Base-by-base conservation (phyloP, 129 eudicot species). In the Helichrysum umbraculigerum region DNA sequence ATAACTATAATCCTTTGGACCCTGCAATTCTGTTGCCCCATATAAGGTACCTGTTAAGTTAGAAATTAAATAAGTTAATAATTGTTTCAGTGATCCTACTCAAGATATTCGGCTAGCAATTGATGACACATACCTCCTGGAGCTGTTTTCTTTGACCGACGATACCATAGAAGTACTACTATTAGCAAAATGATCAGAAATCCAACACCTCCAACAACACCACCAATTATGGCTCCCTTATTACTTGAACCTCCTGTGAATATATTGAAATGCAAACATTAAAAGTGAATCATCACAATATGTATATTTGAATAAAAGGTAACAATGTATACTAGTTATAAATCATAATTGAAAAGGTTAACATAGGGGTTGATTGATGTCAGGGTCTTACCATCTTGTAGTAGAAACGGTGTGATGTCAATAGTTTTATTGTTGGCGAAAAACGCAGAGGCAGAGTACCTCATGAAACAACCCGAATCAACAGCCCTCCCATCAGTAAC, bases 11-110 rank as follows among this genome's bases (percentile, higher is more conserved):
- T 69, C 78, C 77, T 71, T 77, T 52, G 97, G 94, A 6, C 94
- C 91, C 86, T 85, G 91, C 70, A 91, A 44, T 74, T 91, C 94
- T n/a, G 90, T 91, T 74, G 88, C 91, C 35, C 92, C 97, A 33
- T 79, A 51, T 67, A 91, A 83, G 52, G 81, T 57, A 58, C 82
- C 96, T 90, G 76, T 19, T 74, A 25, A 51, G 37, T 5, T 54
- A 42, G 12, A 42, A 68, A 16, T 73, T 11, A 1, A 42, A 20
- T 22, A 0, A 5, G 59, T 35, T 51, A 37, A 17, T 17, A 20
- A 34, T 6, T 22, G 14, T 58, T n/a, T 68, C 34, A 4, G 7
- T 80, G 20, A 67, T 58, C 75, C 6, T 41, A 14, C 16, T 67
- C 4, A 29, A 20, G 44, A 70, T 28, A 78, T 19, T 54, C 10